phyloP scores from a whole-genome alignment of 495 filamentous ascomycete species.

The Tuber aestivum region DNA sequence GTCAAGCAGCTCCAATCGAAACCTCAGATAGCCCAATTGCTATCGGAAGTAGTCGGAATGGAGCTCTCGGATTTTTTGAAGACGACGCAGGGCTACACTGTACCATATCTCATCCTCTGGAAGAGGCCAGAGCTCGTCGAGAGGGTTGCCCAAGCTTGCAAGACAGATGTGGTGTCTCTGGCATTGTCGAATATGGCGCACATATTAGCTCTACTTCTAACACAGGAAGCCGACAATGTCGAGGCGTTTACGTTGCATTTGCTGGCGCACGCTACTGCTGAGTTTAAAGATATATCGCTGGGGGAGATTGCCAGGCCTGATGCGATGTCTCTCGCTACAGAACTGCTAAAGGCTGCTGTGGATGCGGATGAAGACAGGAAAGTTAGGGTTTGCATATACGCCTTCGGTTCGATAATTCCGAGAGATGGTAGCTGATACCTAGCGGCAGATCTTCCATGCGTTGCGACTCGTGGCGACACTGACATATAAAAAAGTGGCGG shows the following conservation, averaged over 20 bases:
- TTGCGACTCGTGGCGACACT: conserved; percentile 63
- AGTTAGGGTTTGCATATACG: conserved; percentile 48
- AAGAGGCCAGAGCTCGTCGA: conserved; percentile 71
- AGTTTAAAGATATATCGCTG: conserved; percentile 61
- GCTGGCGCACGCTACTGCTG: conserved; percentile 59
- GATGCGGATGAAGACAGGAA: conserved; percentile 61
- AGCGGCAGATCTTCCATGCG: conserved; percentile 53
- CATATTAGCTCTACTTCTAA: conserved; percentile 71
- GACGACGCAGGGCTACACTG: conserved; percentile 69
- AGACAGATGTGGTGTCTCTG: conserved; percentile 44
- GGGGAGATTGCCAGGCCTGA: conserved; percentile 67
- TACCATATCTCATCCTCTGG: conserved; percentile 77
- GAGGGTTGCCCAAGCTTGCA: conserved; percentile 68
- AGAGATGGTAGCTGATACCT: conserved; percentile 14
- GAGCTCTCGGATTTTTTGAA: conserved; percentile 65
- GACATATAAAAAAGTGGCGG: conserved; percentile 50
- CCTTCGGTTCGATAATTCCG: not conserved
- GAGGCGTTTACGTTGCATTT: conserved; percentile 63
- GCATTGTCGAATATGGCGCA: conserved; percentile 60
- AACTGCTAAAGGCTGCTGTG: conserved; percentile 75
- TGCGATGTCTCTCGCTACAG: conserved; percentile 65
- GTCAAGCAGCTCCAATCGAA: conserved; percentile 72
- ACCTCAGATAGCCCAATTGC: conserved; percentile 71
- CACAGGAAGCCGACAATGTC: conserved; percentile 61
- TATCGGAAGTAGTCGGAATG: conserved; percentile 72